A percentile compares a stretch with the other conserved stretches of the same genome.
These are phyloP conservation scores for Mallotus repandus DNA, from an alignment of 441 rosid species.

Conservation along the genomic window DNA sequence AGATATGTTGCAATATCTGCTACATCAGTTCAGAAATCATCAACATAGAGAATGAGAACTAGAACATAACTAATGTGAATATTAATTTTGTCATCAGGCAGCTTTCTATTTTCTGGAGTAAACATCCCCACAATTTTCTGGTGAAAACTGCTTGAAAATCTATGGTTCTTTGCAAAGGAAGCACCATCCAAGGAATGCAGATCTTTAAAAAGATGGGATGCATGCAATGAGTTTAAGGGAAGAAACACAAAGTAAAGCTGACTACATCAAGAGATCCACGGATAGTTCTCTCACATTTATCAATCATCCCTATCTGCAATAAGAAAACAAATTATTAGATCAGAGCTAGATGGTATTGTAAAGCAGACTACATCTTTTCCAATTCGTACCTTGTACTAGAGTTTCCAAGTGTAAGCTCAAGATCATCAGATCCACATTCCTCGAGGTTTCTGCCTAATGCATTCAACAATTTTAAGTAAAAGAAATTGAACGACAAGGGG, in stretches of 20 bases:
- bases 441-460: too few relatives aligned
- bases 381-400: slow-evolving; percentile 61
- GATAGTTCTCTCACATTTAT: slow-evolving; percentile 18
- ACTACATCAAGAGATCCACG: slow-evolving; percentile 15
- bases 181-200: slow-evolving; percentile 47
- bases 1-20: slow-evolving; percentile 73
- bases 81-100: slow-evolving; percentile 49
- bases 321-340: slow-evolving; percentile 10
- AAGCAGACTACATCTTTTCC: not conserved
- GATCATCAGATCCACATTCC: slow-evolving; percentile 84
- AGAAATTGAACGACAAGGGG: too few relatives aligned
- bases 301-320: slow-evolving; percentile 31
- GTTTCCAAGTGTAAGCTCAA: slow-evolving; percentile 89
- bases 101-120: slow-evolving; percentile 36
- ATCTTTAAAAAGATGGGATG: slow-evolving; percentile 29
- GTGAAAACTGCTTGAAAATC: slow-evolving; percentile 50
- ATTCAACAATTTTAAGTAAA: too few relatives aligned
- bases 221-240: slow-evolving; percentile 26
- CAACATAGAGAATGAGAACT: slow-evolving; percentile 74
- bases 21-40: slow-evolving; percentile 59
- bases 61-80: slow-evolving; percentile 75
- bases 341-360: not conserved
- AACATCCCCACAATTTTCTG: slow-evolving; percentile 54
- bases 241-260: slow-evolving; percentile 17
- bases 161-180: slow-evolving; percentile 58